Conservation (phyloP, 2,329 filamentous ascomycete genomes). For the Colletotrichum brevisporum region DNA sequence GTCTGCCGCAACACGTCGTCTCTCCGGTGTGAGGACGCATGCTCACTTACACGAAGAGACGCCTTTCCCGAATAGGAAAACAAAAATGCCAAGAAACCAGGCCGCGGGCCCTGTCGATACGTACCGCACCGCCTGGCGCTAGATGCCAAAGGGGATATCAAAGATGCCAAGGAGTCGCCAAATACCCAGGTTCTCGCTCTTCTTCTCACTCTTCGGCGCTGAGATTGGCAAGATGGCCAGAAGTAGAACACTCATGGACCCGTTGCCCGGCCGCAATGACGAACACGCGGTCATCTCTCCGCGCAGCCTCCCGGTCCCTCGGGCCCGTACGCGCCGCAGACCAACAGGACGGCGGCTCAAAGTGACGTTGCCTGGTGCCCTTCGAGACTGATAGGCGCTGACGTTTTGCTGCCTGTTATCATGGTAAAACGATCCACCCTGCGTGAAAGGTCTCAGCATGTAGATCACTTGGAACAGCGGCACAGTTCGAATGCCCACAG, state of each 20-base stretch:
- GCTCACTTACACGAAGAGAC: slow-evolving; percentile 19
- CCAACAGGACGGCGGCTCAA: neutral
- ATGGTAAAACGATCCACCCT: neutral
- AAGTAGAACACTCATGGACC: neutral
- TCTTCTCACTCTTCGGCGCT: no score
- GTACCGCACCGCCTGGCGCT: neutral
- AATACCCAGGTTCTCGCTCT: neutral
- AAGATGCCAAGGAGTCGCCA: slow-evolving; percentile 4
- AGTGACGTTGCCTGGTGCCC: neutral
- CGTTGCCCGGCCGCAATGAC: neutral
- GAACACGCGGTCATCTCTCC: neutral
- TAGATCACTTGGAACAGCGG: neutral
- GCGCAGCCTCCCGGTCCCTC: neutral
- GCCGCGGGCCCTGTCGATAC: slow-evolving; percentile 1
- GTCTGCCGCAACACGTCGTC: neutral
- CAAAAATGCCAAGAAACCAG: slow-evolving; percentile 20
- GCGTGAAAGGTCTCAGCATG: neutral
- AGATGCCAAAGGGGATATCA: neutral
- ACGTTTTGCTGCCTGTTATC: neutral
- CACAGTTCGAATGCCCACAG: neutral
- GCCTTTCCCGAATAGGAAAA: slow-evolving; percentile 22
- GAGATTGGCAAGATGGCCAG: neutral
- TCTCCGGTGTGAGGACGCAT: neutral
- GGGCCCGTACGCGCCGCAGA: slow-evolving; percentile 15
- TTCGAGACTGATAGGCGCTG: no score